Evolutionary conservation across 1,284 basidiomycete species (phyloP).

Genomic region (Mycosarcoma mackinlayi): DNA sequence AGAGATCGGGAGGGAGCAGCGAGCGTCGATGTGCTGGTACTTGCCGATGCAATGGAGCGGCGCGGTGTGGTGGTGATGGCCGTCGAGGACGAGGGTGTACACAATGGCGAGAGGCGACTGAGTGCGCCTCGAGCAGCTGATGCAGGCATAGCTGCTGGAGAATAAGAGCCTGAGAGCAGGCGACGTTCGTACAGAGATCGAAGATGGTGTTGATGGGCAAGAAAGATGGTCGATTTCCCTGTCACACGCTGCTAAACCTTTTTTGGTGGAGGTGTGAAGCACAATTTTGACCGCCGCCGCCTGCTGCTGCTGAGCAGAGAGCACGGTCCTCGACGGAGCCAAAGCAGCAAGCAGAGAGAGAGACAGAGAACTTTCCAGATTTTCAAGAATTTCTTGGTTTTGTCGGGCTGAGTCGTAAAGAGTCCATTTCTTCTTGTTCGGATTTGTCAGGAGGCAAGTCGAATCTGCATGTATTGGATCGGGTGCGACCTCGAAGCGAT

Average conservation of each 20-base stretch:
- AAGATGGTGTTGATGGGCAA: slow-evolving; percentile 1
- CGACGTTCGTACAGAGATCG: not conserved
- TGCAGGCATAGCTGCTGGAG: slow-evolving; percentile 23
- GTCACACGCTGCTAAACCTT: too few relatives aligned
- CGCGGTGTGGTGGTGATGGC: slow-evolving; percentile 11
- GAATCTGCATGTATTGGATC: not conserved
- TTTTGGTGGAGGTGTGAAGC: not conserved
- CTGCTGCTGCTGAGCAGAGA: not conserved
- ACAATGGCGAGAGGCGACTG: slow-evolving; percentile 24
- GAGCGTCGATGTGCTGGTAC: slow-evolving; percentile 6
- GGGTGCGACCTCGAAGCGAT: not conserved
- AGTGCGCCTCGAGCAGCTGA: slow-evolving; percentile 32
- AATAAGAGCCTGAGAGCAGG: too few relatives aligned
- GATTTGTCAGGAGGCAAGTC: slow-evolving; percentile 27
- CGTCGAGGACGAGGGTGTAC: slow-evolving; percentile 21
- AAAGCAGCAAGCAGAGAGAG: too few relatives aligned
- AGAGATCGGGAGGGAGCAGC: slow-evolving; percentile 36
- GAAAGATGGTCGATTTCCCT: too few relatives aligned
- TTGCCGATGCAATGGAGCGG: slow-evolving; percentile 14
- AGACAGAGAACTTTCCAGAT: slow-evolving; percentile 41
- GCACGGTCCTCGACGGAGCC: too few relatives aligned
- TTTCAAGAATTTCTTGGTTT: not conserved
- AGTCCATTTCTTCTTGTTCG: slow-evolving; percentile 24
- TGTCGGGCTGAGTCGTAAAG: slow-evolving; percentile 10
- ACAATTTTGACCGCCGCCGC: too few relatives aligned